Evolutionary conservation across 805 yeast genomes (phyloP).

Genomic region (Ogataea saltuana): DNA sequence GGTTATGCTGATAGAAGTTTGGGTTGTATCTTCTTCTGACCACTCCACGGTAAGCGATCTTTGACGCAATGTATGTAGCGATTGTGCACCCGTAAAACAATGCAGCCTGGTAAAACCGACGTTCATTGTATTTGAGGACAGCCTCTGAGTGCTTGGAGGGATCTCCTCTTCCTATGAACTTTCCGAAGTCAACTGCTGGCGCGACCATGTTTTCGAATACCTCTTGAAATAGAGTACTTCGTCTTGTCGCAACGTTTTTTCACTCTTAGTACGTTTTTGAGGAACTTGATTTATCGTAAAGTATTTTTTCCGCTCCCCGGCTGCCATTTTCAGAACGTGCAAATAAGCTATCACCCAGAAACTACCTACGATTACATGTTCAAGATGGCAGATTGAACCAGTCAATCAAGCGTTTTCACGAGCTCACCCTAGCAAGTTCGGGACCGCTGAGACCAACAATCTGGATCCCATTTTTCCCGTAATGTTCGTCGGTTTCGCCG

Average conservation of each 20-base stretch:
- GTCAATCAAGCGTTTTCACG: too few species aligned
- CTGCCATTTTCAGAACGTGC: too few species aligned
- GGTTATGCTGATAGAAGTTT: constrained; percentile 77
- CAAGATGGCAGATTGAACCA: too few species aligned
- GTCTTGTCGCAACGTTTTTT: too few species aligned
- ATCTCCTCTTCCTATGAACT: constrained; percentile 31
- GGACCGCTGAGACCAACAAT: constrained; percentile 17
- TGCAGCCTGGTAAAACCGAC: constrained; percentile 72
- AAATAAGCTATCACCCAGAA: too few species aligned
- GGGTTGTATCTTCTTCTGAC: constrained; percentile 73
- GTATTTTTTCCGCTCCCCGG: too few species aligned
- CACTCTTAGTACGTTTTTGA: too few species aligned
- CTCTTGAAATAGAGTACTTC: neutral
- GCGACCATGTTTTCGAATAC: constrained; percentile 16
- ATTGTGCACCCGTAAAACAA: constrained; percentile 72
- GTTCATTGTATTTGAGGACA: constrained; percentile 51
- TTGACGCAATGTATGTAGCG: constrained; percentile 67
- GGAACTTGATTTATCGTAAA: too few species aligned
- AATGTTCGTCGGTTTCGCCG: constrained; percentile 36
- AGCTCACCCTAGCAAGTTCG: constrained; percentile 11
- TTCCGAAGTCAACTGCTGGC: constrained; percentile 33
- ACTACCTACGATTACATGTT: too few species aligned
- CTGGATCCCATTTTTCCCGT: constrained; percentile 36
- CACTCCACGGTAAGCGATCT: constrained; percentile 76
- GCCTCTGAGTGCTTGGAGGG: constrained; percentile 31